Conservation (phyloP, 1,284 basidiomycete genomes). For the Entoloma clypeatum region DNA sequence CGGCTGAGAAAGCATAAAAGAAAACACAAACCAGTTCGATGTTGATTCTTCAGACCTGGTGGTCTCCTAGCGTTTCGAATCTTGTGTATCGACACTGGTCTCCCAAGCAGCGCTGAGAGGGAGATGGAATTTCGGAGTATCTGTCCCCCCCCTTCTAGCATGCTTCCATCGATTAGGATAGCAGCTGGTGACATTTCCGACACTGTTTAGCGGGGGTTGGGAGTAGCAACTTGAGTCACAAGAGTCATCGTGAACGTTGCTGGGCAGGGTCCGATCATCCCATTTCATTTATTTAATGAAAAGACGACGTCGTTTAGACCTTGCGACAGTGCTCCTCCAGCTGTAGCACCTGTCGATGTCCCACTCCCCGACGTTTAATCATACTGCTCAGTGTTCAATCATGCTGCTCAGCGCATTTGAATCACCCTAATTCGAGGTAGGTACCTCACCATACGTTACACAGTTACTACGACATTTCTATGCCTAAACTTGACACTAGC, state of each 20-base stretch:
- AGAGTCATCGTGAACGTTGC: neutral
- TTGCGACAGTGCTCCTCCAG: neutral
- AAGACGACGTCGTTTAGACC: neutral
- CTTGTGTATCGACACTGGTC: slow-evolving; percentile 54
- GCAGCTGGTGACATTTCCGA: slow-evolving; percentile 19
- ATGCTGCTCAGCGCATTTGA: too few species aligned
- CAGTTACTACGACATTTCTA: too few species aligned
- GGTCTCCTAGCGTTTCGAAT: slow-evolving; percentile 52
- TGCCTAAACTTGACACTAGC: too few species aligned
- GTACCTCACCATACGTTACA: neutral
- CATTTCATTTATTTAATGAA: too few species aligned
- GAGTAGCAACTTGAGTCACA: neutral
- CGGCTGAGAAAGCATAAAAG: neutral
- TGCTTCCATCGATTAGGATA: slow-evolving; percentile 39
- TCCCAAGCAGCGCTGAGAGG: slow-evolving; percentile 54
- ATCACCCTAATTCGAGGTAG: too few species aligned
- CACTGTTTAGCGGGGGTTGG: too few species aligned
- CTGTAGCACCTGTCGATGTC: too few species aligned
- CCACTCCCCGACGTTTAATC: too few species aligned
- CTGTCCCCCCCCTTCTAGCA: slow-evolving; percentile 66
- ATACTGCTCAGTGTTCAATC: too few species aligned
- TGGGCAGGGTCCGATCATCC: too few species aligned
- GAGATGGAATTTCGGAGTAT: slow-evolving; percentile 64
- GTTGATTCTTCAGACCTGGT: slow-evolving; percentile 66
- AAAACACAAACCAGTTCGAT: slow-evolving; percentile 51